Percentiles rank a stretch among this genome's conserved stretches.
These are phyloP conservation scores for Funneliformis geosporum DNA, from an alignment of 192 early-diverging fungal genomes.

Conservation along the genomic window DNA sequence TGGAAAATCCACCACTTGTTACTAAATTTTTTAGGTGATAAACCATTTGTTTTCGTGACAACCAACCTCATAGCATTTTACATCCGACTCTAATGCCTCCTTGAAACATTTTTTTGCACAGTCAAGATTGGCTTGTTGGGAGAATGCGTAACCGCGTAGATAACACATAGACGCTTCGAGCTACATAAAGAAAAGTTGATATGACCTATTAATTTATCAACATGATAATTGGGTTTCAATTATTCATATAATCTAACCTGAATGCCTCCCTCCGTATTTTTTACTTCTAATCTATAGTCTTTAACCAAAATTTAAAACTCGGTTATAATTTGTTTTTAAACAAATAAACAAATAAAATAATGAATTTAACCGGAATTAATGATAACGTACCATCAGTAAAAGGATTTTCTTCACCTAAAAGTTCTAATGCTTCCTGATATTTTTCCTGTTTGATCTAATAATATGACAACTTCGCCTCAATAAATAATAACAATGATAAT, in stretches of 20 bases:
- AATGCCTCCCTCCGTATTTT: slow-evolving; percentile 49
- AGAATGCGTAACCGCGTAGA: slow-evolving; percentile 57
- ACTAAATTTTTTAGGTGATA: neutral
- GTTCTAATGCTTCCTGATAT: slow-evolving; percentile 57
- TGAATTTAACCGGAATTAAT: neutral
- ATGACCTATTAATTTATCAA: slow-evolving; percentile 4
- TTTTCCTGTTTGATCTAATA: slow-evolving; percentile 51
- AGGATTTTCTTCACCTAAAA: slow-evolving; percentile 54
- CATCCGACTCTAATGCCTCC: slow-evolving; percentile 62
- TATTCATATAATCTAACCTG: slow-evolving; percentile 38
- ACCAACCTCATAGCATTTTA: slow-evolving; percentile 62
- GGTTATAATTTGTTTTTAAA: too few species aligned
- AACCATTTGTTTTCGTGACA: slow-evolving; percentile 3
- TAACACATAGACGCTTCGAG: slow-evolving; percentile 65
- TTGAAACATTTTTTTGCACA: slow-evolving; percentile 62
- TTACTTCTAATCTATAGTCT: slow-evolving; percentile 35
- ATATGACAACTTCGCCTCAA: neutral
- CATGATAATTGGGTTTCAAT: neutral
- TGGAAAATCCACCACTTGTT: neutral
- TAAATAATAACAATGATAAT: too few species aligned
- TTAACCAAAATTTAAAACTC: neutral
- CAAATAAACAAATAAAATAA: neutral
- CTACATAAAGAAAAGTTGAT: slow-evolving; percentile 35
- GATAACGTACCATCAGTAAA: slow-evolving; percentile 33
- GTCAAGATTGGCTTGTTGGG: slow-evolving; percentile 49